A percentile compares a stretch with the other conserved stretches of the same genome.
These are phyloP conservation scores for Xanthoconium purpureum DNA, from an alignment of 768 basidiomycete species.

Conservation along the genomic window DNA sequence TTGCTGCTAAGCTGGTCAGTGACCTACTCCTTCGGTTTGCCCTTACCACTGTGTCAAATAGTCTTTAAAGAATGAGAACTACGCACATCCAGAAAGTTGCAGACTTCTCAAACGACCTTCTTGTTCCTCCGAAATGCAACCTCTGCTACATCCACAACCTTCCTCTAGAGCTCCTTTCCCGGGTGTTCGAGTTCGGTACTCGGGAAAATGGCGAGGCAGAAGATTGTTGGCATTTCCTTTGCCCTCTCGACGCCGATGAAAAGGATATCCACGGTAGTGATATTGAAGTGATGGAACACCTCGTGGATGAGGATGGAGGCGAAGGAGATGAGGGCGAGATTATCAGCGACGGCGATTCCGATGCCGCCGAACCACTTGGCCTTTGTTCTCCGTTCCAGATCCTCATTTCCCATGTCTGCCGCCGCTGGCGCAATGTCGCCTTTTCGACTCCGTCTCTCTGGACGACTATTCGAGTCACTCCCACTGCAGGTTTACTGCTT, in stretches of 20 bases:
- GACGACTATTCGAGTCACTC: conserved; percentile 38
- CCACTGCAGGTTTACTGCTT: conserved; percentile 37
- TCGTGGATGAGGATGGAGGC: background rate
- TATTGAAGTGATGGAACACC: background rate
- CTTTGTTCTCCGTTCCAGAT: conserved; percentile 39
- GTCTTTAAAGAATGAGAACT: too few relatives aligned
- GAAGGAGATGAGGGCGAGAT: background rate
- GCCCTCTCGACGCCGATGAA: conserved; percentile 35
- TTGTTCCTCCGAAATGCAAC: too few relatives aligned
- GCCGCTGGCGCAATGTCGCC: conserved; percentile 54
- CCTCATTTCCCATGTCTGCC: conserved; percentile 38
- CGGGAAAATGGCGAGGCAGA: too few relatives aligned
- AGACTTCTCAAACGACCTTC: too few relatives aligned
- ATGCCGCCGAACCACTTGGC: background rate
- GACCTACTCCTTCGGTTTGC: too few relatives aligned
- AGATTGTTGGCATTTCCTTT: too few relatives aligned
- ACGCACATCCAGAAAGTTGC: too few relatives aligned
- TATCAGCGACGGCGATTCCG: background rate
- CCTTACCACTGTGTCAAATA: too few relatives aligned
- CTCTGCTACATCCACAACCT: conserved; percentile 51
- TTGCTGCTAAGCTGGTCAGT: too few relatives aligned
- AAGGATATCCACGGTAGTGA: conserved; percentile 13
- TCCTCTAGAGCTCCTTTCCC: conserved; percentile 54
- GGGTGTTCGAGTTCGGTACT: conserved; percentile 51
- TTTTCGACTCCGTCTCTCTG: conserved; percentile 55